phyloP scores from a whole-genome alignment of 2,329 filamentous ascomycete genomes.

The Sporothrix humicola region DNA sequence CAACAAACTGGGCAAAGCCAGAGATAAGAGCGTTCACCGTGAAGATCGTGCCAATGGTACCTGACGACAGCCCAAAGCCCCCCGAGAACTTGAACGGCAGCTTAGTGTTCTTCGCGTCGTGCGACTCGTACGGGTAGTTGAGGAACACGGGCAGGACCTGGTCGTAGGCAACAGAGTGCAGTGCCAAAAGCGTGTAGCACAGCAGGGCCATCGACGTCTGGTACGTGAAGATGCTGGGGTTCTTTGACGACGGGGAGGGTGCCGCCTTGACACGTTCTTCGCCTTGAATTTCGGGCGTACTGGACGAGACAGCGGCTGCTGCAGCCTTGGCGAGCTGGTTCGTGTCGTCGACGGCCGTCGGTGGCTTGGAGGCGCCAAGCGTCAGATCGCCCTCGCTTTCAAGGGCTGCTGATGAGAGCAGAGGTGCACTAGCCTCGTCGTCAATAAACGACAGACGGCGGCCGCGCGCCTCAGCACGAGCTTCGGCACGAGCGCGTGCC shows the following conservation, averaged over 20 bases:
- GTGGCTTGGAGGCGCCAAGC: conserved; percentile 4
- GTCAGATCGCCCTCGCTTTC: conserved; percentile 40
- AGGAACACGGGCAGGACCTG: conserved; percentile 88
- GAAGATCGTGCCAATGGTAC: conserved; percentile 83
- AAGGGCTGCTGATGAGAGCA: conserved; percentile 51
- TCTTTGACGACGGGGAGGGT: background rate
- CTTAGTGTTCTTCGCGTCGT: conserved; percentile 60
- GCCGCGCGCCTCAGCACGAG: conserved; percentile 39
- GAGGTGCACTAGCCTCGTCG: conserved; percentile 61
- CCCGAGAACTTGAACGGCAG: conserved; percentile 82
- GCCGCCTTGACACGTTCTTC: background rate
- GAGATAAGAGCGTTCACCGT: conserved; percentile 80
- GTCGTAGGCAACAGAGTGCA: conserved; percentile 85
- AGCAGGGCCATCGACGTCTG: conserved; percentile 56
- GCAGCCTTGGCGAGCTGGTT: conserved; percentile 29
- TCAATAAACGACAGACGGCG: conserved; percentile 58
- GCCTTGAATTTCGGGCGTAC: background rate
- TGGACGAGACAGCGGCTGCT: background rate
- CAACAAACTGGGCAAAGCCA: conserved; percentile 81
- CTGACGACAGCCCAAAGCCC: conserved; percentile 76
- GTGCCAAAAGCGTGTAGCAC: conserved; percentile 78
- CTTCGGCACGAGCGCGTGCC: conserved; percentile 36
- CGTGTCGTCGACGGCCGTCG: conserved; percentile 32
- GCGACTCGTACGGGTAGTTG: conserved; percentile 68
- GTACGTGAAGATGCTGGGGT: conserved; percentile 42